These are phyloP conservation scores for Raddia guianensis DNA, from an alignment of 176 grass and related monocot genomes.

Conservation along the genomic window DNA sequence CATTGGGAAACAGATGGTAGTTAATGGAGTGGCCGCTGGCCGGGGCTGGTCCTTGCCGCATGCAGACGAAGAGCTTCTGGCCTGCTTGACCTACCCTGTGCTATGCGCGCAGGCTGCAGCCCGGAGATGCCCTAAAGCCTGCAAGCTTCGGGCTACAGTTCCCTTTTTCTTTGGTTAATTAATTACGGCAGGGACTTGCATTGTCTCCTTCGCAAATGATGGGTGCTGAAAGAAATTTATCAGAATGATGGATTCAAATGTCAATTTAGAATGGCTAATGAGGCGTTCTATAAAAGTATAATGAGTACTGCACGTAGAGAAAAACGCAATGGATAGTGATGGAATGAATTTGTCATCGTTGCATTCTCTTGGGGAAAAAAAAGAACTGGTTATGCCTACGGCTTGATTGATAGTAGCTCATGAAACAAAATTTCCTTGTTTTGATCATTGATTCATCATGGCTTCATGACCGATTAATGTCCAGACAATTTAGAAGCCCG, in stretches of 20 bases:
- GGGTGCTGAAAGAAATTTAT: too few species aligned
- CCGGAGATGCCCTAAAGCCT: background rate
- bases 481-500: background rate
- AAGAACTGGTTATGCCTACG: too few species aligned
- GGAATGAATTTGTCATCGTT: too few species aligned
- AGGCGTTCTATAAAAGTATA: too few species aligned
- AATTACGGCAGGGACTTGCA: background rate
- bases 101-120: background rate
- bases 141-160: background rate
- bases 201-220: too few species aligned
- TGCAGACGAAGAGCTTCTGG: constrained; percentile 2
- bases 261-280: too few species aligned
- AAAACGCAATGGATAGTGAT: too few species aligned
- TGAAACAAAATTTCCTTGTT: background rate
- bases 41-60: background rate
- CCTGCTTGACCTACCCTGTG: background rate
- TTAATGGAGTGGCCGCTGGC: constrained; percentile 9
- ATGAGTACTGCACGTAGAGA: too few species aligned
- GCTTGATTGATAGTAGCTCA: background rate
- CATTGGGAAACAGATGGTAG: constrained; percentile 26
- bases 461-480: background rate
- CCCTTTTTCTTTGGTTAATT: background rate
- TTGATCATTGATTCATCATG: constrained; percentile 30
- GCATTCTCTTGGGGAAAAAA: background rate
- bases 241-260: too few species aligned